Conservation (phyloP, 345 rosid genomes). For the Iberis pinnata region DNA sequence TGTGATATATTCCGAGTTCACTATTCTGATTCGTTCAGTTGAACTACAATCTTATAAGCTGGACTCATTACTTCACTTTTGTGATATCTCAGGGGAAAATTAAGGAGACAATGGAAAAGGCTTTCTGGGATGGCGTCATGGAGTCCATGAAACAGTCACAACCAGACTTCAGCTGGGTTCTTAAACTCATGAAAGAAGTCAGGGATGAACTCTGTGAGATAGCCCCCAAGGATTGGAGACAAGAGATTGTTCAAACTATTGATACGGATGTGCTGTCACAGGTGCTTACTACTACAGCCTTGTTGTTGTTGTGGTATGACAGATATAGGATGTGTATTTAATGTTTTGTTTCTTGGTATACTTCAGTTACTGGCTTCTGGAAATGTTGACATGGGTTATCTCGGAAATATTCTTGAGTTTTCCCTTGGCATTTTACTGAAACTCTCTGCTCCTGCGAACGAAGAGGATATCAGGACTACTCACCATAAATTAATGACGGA, state of each 20-base stretch:
- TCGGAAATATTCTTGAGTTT: constrained; percentile 61
- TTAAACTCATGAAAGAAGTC: constrained; percentile 75
- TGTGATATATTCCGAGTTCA: neutral
- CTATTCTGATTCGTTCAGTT: neutral
- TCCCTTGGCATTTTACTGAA: constrained; percentile 63
- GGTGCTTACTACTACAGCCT: constrained; percentile 33
- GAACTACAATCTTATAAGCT: neutral
- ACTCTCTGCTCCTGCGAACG: constrained; percentile 72
- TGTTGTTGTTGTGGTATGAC: neutral
- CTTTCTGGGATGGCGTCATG: constrained; percentile 81
- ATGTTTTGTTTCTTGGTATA: constrained; percentile 2
- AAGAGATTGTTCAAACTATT: constrained; percentile 58
- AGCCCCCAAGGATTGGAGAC: constrained; percentile 79
- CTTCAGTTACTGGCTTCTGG: constrained; percentile 69
- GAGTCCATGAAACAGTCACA: constrained; percentile 58
- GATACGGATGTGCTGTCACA: constrained; percentile 68
- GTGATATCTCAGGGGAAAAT: constrained; percentile 46
- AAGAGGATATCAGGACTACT: constrained; percentile 50
- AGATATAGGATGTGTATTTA: constrained; percentile 10
- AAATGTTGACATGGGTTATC: constrained; percentile 58
- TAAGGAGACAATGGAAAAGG: constrained; percentile 72
- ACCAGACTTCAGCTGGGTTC: constrained; percentile 56
- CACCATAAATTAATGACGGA: constrained; percentile 56
- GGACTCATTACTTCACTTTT: neutral
- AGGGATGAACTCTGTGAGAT: constrained; percentile 84